Base-by-base conservation (phyloP, 306 rosid genomes). In the Cicer yamashitae region DNA sequence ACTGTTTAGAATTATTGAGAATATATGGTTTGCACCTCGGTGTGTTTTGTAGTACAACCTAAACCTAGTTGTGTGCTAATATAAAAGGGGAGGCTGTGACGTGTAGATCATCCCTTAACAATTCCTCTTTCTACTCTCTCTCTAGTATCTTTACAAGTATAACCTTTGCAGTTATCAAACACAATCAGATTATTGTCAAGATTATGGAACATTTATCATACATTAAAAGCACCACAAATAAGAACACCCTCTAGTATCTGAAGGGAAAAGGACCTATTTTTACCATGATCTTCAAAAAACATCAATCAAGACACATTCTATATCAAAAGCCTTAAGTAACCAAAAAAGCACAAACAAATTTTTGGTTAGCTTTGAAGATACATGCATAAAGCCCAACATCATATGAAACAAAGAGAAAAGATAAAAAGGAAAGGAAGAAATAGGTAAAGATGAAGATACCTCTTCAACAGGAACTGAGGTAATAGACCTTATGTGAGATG, bases 401-500 rank as follows among this genome's bases (percentile, higher is more conserved):
- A 54, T 9, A 14, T 9, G 34, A 39, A 47, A 10, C 4, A 41
- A 25, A 50, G 10, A 38, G 4, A 45, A 10, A 74, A 38, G 8
- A 4, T 2, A 43, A 13, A 59, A 75, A 15, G 6, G 8, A 1
- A 70, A 53, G 53, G 25, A 15, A 20, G 47, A 11, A 54, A 77
- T 22, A 47, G 75, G 69, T 22, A 71, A 51, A 53, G 52, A 73
- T 2, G 61, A 75, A 56, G 25, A 44, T 89, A 94, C 99, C 97
- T 94, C 97, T 54, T 77, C 82, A 78, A 83, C 79, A 20, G 96
- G 90, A 80, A 87, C 84, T 1, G 93, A 82, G 22, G 84, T 25
- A 52, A 90, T 86, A 73, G 96, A 88, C 83, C 91, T 90, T 72
- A 92, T 85, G 83, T 94, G 99, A 62, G 99, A 92, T 56, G 99